phyloP scores from a whole-genome alignment of 352 stramenopile genomes.

The Phytophthora hybrid region DNA sequence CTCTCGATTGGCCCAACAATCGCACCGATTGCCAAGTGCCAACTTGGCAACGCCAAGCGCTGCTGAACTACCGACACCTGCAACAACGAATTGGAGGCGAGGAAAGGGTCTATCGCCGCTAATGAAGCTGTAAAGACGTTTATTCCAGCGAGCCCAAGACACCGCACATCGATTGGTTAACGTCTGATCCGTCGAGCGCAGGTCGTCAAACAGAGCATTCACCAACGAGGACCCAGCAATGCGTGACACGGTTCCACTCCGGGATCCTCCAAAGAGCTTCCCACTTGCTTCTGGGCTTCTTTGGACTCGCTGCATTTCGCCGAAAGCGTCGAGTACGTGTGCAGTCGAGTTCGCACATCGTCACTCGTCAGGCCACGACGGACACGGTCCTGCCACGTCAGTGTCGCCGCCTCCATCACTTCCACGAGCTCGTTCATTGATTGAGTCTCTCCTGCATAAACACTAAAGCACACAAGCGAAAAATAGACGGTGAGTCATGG shows the following conservation, averaged over 20 bases:
- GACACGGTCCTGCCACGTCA: slow-evolving; percentile 25
- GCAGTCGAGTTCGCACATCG: slow-evolving; percentile 43
- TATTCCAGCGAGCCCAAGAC: too few species aligned
- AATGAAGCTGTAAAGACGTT: too few species aligned
- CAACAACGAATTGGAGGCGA: too few species aligned
- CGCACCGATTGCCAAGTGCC: too few species aligned
- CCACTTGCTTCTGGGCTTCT: slow-evolving; percentile 48
- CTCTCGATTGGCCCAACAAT: background rate
- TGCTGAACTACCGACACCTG: too few species aligned
- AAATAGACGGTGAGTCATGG: too few species aligned
- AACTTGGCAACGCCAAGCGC: too few species aligned
- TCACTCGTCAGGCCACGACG: slow-evolving; percentile 32
- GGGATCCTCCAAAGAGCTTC: slow-evolving; percentile 46
- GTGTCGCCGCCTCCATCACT: background rate
- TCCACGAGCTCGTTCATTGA: background rate
- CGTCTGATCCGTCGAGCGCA: slow-evolving; percentile 49
- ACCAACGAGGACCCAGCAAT: background rate
- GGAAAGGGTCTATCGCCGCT: too few species aligned
- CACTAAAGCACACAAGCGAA: too few species aligned
- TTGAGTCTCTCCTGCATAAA: background rate
- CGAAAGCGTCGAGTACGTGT: slow-evolving; percentile 43
- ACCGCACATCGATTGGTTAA: too few species aligned
- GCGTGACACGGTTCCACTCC: background rate
- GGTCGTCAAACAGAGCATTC: slow-evolving; percentile 43
- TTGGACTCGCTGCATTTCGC: slow-evolving; percentile 51